These are phyloP conservation scores for Aspergillus diversus DNA, from an alignment of 495 filamentous ascomycete species.

Conservation along the genomic window DNA sequence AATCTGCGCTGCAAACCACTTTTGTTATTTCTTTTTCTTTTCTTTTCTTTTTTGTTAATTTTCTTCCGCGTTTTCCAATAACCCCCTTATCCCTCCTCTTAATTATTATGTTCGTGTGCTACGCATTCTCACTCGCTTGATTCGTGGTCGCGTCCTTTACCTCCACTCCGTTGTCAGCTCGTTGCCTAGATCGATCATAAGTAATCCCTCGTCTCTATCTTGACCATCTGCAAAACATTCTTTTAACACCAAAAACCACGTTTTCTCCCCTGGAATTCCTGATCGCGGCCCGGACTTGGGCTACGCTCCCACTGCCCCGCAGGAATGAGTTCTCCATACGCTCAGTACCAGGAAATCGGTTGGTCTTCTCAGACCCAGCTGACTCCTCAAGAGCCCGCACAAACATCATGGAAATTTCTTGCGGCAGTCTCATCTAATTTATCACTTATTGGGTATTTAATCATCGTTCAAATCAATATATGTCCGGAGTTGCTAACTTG, in stretches of 20 bases:
- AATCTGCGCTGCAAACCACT: neutral
- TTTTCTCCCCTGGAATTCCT: neutral
- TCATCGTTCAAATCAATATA: neutral
- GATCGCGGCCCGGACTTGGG: neutral
- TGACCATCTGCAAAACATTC: neutral
- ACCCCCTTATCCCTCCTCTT: neutral
- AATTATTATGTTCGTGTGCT: neutral
- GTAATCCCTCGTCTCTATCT: neutral
- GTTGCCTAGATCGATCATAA: neutral
- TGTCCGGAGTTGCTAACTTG: conserved; percentile 5
- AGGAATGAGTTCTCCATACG: conserved; percentile 4
- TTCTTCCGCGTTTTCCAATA: neutral
- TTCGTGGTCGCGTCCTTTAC: conserved; percentile 1
- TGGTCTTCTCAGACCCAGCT: conserved; percentile 8
- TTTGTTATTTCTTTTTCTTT: neutral
- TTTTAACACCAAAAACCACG: neutral
- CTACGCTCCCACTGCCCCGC: neutral
- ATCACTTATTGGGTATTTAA: conserved; percentile 32
- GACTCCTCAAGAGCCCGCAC: neutral
- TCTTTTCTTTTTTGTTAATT: neutral
- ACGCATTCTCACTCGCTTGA: conserved; percentile 8
- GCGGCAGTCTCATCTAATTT: conserved; percentile 25
- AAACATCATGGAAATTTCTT: conserved; percentile 6
- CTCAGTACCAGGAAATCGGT: conserved; percentile 17
- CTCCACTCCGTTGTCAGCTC: neutral